These are phyloP conservation scores for Backusella sp. DNA, from an alignment of 192 early-diverging fungal species.

Conservation along the genomic window DNA sequence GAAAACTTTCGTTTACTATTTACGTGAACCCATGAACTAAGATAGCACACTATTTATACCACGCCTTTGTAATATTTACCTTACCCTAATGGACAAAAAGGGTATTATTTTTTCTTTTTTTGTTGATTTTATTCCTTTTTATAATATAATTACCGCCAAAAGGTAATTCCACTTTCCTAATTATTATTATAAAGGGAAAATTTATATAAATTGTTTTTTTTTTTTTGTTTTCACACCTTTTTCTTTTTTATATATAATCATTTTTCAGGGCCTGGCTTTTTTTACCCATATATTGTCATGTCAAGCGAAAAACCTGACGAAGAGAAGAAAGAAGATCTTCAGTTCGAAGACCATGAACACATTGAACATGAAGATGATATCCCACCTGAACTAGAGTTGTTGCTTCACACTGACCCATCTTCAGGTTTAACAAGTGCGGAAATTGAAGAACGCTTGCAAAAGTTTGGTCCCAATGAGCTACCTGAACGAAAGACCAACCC, in stretches of 20 bases:
- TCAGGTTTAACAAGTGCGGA: slow-evolving; percentile 73
- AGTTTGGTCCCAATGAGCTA: slow-evolving; percentile 82
- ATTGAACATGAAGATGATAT: slow-evolving; percentile 75
- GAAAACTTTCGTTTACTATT: background rate
- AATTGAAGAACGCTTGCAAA: slow-evolving; percentile 58
- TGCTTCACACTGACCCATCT: slow-evolving; percentile 78
- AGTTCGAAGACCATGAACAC: slow-evolving; percentile 71
- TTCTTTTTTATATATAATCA: slow-evolving; percentile 2
- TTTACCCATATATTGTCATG: slow-evolving; percentile 6
- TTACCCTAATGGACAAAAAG: slow-evolving; percentile 1
- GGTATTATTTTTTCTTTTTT: slow-evolving; percentile 24
- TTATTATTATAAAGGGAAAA: background rate
- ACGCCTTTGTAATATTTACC: background rate
- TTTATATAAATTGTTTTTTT: slow-evolving; percentile 9
- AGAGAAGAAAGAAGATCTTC: slow-evolving; percentile 46
- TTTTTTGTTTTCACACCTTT: background rate
- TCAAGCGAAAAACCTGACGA: slow-evolving; percentile 15
- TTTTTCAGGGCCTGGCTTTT: slow-evolving; percentile 1
- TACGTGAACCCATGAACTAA: slow-evolving; percentile 6
- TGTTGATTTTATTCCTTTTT: background rate
- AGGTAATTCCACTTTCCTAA: background rate
- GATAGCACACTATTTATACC: background rate
- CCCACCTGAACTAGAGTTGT: slow-evolving; percentile 71
- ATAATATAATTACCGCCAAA: slow-evolving; percentile 6
- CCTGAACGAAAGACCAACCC: slow-evolving; percentile 82